Percentiles rank a stretch among this genome's conserved stretches.
phyloP scores from a whole-genome alignment of 345 rosid genomes.

The Corchorus olitorius region DNA sequence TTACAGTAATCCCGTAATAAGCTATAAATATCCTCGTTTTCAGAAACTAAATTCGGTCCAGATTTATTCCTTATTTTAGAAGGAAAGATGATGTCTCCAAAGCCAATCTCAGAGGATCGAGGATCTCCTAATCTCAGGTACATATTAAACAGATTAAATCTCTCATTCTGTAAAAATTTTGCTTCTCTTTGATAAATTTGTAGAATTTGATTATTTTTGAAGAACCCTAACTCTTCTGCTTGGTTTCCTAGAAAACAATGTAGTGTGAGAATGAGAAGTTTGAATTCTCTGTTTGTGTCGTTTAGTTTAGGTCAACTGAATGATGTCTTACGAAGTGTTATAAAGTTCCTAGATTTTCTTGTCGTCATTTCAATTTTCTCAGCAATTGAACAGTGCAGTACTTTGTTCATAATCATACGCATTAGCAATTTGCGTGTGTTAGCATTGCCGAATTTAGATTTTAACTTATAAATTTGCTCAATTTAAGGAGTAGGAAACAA shows the following conservation, averaged over 20 bases:
- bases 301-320: neutral
- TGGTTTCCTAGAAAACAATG: conserved; percentile 9
- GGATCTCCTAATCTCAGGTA: conserved; percentile 80
- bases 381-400: neutral
- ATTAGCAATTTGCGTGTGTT: neutral
- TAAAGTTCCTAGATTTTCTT: neutral
- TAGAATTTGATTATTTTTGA: neutral
- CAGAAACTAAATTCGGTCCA: neutral
- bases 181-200: neutral
- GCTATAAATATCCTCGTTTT: conserved; percentile 6
- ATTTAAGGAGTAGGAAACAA: neutral
- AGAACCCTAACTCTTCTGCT: conserved; percentile 27
- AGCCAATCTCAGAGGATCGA: conserved; percentile 72
- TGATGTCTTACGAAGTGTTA: neutral
- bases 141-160: neutral
- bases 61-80: no score
- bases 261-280: neutral
- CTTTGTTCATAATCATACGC: neutral
- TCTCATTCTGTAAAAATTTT: neutral
- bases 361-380: neutral
- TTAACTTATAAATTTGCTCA: conserved; percentile 4
- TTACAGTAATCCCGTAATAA: neutral
- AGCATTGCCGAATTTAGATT: neutral
- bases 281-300: conserved; percentile 3
- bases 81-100: conserved; percentile 74